Conservation (phyloP, 108 stramenopile species). For the Skeletonema menzelii region DNA sequence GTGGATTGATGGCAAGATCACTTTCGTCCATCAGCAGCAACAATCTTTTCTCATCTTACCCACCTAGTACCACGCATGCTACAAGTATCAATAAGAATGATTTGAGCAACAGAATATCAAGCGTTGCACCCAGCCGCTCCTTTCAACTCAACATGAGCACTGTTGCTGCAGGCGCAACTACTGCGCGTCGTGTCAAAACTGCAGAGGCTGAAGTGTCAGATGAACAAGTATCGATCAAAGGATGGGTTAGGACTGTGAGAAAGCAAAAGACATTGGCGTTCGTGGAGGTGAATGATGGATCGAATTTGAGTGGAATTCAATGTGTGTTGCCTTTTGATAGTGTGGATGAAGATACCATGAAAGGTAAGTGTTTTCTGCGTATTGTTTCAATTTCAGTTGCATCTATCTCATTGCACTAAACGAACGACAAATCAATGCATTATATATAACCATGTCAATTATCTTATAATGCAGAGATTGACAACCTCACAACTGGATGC, state of each 20-base stretch:
- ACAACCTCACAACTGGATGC: conserved; percentile 89
- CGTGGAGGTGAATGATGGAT: conserved; percentile 98
- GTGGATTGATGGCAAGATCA: not conserved
- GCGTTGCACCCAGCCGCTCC: conserved; percentile 4
- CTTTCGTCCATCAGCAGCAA: not conserved
- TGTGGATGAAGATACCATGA: conserved; percentile 64
- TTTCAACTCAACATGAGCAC: conserved; percentile 31
- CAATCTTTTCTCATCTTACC: not conserved
- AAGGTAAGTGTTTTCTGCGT: conserved; percentile 47
- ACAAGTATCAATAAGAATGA: too few relatives aligned
- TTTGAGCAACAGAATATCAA: conserved; percentile 1
- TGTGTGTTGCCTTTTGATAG: conserved; percentile 76
- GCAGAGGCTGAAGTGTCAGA: conserved; percentile 69
- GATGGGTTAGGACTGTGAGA: conserved; percentile 97
- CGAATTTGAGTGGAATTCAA: conserved; percentile 90
- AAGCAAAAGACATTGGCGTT: conserved; percentile 98
- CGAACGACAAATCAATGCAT: not conserved
- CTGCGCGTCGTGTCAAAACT: conserved; percentile 66
- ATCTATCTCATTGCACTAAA: not conserved
- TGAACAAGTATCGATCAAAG: conserved; percentile 83
- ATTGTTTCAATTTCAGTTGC: not conserved
- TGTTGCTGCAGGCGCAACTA: conserved; percentile 4
- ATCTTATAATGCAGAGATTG: conserved; percentile 60
- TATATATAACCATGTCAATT: not conserved
- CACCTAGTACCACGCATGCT: not conserved